Percentiles rank a stretch among this genome's conserved stretches.
Evolutionary conservation across 176 grass and related monocot genomes (phyloP).

Genomic region (Leersia perrieri): DNA sequence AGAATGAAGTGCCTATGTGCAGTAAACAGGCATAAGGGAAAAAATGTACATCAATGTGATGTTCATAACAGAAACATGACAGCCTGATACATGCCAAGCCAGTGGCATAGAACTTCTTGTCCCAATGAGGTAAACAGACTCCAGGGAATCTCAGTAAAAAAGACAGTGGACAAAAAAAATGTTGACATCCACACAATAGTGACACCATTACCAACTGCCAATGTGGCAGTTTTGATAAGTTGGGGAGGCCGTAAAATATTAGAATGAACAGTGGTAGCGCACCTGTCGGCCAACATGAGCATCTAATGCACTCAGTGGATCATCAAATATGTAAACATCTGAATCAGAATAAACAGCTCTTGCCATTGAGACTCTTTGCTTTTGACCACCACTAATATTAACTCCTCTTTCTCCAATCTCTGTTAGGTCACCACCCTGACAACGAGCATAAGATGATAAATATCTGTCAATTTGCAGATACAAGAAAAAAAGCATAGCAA

Average conservation of each 20-base stretch:
- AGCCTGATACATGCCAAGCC: neutral
- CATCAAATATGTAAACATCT: slow-evolving; percentile 98
- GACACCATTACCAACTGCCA: neutral
- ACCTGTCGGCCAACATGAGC: slow-evolving; percentile 99
- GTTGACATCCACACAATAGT: neutral
- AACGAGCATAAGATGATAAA: slow-evolving; percentile 39
- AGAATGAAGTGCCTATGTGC: neutral
- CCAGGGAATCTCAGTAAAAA: neutral
- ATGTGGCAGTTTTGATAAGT: neutral
- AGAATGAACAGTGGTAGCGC: slow-evolving; percentile 8
- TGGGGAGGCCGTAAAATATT: slow-evolving; percentile 5
- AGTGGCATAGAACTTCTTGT: neutral
- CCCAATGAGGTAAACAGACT: neutral
- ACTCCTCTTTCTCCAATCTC: slow-evolving; percentile 99
- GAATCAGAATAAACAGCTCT: slow-evolving; percentile 98
- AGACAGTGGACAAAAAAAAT: slow-evolving; percentile 4
- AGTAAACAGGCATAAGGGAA: neutral
- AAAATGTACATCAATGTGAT: neutral
- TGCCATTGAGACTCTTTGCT: slow-evolving; percentile 99
- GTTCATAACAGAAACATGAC: neutral
- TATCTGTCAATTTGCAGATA: neutral
- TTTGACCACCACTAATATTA: slow-evolving; percentile 97
- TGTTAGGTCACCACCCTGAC: slow-evolving; percentile 89
- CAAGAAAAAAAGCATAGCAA: neutral
- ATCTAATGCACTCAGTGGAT: slow-evolving; percentile 97